Evolutionary conservation across 495 filamentous ascomycete species (phyloP), one percentile per base, ranked within the genome.

Genomic region (Recurvomyces mirabilis): DNA sequence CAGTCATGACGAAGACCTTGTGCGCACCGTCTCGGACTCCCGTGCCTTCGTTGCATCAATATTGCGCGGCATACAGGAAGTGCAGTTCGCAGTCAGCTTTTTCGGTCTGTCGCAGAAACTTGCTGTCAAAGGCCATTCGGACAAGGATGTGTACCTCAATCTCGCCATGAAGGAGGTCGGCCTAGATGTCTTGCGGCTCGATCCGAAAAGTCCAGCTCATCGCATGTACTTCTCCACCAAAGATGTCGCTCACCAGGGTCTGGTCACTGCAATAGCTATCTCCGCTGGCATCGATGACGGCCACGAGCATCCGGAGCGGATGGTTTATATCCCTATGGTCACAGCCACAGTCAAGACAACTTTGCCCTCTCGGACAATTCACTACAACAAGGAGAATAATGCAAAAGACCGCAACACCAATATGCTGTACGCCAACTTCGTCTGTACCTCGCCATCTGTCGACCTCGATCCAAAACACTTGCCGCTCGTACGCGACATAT

Each of bases 161-260:
- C 73, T 87, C 12, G 84, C 89, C 1, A 93, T 94, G 70, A 94
- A 96, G 57, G 91, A 99, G 61, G 72, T 99, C 23, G 87, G 88
- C 41, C 74, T 96, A 54, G 91, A 99, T 54, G 67, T 96, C 24
- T 82, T 96, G 60, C 78, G 91, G 13, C 77, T 99, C 46, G 93
- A 99, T 58, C 83, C 84, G 21, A 89, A 83, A 53, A 93, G 85
- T 28, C 87, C 91, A 0, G 89, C 87, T 2, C 91, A 99, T 72
- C 81, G 88, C 41, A 99, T 99, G 91, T 99, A 99, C 65, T 99
- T 99, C 61, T 87, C 87, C 12, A 78, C 82, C 10, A 78, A 82
- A 41, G 93, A 95, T 54, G 75, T 95, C 51, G 91, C 91, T 15
- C 91, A 99, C 58, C 88, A 99, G 68, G 91, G 91, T 18, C 71